These are phyloP conservation scores for Martiniozyma abietophila DNA, from an alignment of 805 yeast genomes.

Conservation along the genomic window DNA sequence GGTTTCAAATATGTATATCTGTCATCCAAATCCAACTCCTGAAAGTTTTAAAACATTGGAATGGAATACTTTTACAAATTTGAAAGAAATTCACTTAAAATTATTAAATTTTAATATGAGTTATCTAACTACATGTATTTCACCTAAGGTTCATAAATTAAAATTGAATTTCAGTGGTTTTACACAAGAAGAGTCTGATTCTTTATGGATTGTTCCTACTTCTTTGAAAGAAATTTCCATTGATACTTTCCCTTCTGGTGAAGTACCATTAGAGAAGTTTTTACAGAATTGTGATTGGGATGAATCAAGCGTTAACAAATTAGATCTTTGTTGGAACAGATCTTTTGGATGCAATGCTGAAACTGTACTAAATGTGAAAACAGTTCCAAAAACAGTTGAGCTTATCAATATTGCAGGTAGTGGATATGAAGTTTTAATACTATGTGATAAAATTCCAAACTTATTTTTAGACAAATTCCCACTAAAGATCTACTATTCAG, in stretches of 20 bases:
- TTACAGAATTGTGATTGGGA: constrained; percentile 3
- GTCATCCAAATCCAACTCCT: constrained; percentile 7
- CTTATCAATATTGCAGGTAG: constrained; percentile 6
- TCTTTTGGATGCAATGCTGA: constrained; percentile 7
- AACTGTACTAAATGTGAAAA: constrained; percentile 2
- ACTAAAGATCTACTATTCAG: constrained; percentile 4
- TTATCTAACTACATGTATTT: constrained; percentile 5
- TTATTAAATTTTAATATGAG: constrained; percentile 5
- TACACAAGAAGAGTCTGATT: constrained; percentile 1
- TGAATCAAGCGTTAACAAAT: constrained; percentile 1
- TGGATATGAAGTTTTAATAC: constrained; percentile 7
- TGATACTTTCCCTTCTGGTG: constrained; percentile 8
- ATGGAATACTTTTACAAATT: constrained; percentile 2
- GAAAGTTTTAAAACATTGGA: constrained; percentile 5
- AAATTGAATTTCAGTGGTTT: constrained; percentile 8
- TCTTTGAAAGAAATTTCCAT: constrained; percentile 5
- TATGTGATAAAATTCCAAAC: constrained; percentile 5
- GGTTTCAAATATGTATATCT: constrained; percentile 6
- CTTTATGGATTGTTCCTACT: constrained; percentile 4
- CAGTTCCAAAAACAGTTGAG: constrained; percentile 5
- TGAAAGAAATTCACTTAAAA: constrained; percentile 6
- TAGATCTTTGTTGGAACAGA: constrained; percentile 7
- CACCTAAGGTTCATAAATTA: constrained; percentile 2
- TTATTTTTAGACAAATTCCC: background rate
- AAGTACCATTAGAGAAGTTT: constrained; percentile 4